Percentiles rank a stretch among this genome's conserved stretches.
Evolutionary conservation across 208 protist species (phyloP).

Genomic region (Phytomonas francai): DNA sequence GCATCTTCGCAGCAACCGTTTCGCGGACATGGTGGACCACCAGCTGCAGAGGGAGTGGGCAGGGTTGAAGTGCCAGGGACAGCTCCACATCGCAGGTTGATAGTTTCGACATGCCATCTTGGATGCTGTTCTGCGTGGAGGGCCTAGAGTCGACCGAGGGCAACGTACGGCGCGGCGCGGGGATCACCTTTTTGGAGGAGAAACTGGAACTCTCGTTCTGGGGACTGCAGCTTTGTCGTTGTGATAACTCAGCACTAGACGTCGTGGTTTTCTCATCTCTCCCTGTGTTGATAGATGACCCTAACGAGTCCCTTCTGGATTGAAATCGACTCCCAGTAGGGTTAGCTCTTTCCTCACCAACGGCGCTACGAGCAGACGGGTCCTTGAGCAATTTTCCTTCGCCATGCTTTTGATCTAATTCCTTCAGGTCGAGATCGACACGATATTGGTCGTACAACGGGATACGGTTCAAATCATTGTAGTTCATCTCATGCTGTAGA

Average conservation of each 20-base stretch:
- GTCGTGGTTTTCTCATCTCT: not conserved
- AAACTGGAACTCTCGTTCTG: not conserved
- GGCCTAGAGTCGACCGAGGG: not conserved
- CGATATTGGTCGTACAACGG: constrained; percentile 66
- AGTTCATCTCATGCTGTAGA: constrained; percentile 76
- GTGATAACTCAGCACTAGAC: not conserved
- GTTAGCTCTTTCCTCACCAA: not conserved
- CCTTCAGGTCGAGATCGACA: constrained; percentile 23
- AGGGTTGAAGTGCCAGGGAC: constrained; percentile 64
- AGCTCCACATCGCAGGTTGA: constrained; percentile 27
- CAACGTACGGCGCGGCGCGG: not conserved
- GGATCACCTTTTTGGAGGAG: not conserved
- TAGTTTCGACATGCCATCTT: not conserved
- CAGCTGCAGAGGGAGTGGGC: constrained; percentile 69
- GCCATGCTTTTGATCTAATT: constrained; percentile 11
- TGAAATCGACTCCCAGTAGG: not conserved
- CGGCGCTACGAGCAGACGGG: not conserved
- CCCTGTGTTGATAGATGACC: not conserved
- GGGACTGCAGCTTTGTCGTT: not conserved
- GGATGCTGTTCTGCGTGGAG: not conserved
- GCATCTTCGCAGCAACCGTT: constrained; percentile 55
- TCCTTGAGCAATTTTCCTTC: constrained; percentile 1
- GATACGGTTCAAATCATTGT: constrained; percentile 43
- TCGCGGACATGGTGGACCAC: constrained; percentile 60
- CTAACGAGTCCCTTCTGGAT: not conserved